Percentiles rank a stretch among this genome's conserved stretches.
Evolutionary conservation across 2,329 filamentous ascomycete species (phyloP).

Genomic region (Verticillium nonalfalfae): DNA sequence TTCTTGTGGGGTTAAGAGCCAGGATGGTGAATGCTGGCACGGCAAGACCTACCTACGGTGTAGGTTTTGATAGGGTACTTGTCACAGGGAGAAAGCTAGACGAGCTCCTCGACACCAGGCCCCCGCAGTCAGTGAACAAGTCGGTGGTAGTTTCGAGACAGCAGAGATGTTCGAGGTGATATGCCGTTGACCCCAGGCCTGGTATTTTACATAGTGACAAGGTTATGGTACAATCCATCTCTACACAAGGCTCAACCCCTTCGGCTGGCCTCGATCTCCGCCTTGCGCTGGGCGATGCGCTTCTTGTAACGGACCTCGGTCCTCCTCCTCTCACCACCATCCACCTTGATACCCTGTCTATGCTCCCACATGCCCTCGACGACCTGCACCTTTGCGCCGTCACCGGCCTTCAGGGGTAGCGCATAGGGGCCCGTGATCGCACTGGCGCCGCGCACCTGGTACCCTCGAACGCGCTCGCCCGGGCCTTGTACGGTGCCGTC

Average conservation of each 20-base stretch:
- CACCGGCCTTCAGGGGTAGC: constrained; percentile 58
- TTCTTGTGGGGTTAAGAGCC: too few relatives aligned
- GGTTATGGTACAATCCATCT: not conserved
- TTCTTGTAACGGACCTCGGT: constrained; percentile 84
- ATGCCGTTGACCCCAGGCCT: not conserved
- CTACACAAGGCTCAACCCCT: not conserved
- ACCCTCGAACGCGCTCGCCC: constrained; percentile 46
- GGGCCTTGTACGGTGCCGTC: constrained; percentile 17
- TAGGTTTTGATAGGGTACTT: too few relatives aligned
- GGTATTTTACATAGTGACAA: constrained; percentile 1
- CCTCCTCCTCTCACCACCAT: constrained; percentile 88
- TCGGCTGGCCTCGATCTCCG: constrained; percentile 31
- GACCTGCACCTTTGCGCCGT: constrained; percentile 60
- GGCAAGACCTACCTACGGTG: too few relatives aligned
- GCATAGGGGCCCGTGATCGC: constrained; percentile 72
- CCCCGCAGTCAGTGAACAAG: too few relatives aligned
- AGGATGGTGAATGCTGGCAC: too few relatives aligned
- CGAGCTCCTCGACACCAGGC: too few relatives aligned
- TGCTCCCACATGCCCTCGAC: constrained; percentile 93
- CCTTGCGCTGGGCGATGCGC: constrained; percentile 71
- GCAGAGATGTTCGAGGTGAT: not conserved
- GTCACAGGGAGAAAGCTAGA: too few relatives aligned
- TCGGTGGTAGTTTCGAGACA: not conserved
- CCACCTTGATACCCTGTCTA: constrained; percentile 80
- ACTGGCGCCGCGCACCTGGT: constrained; percentile 61